Conservation (phyloP, 2,329 filamentous ascomycete species). For the Bipolaris bicolor region DNA sequence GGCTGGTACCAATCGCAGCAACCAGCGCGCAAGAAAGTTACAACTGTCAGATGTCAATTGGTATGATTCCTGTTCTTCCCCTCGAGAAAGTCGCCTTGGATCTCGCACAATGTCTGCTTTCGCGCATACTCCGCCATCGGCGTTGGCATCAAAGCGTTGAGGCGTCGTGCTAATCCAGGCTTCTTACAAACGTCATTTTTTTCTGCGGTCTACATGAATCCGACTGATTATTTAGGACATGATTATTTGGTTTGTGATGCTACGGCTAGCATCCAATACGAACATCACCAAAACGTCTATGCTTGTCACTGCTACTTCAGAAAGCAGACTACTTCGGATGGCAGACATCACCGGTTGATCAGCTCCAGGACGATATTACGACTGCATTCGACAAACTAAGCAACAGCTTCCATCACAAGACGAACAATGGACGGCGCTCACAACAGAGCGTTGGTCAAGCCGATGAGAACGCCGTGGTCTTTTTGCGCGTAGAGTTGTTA, state of each 20-base stretch:
- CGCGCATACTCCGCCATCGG: constrained; percentile 4
- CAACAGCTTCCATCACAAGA: not conserved
- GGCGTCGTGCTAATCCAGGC: constrained; percentile 10
- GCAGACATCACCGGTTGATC: constrained; percentile 8
- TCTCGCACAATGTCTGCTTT: constrained; percentile 12
- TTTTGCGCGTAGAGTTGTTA: not conserved
- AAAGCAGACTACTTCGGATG: constrained; percentile 8
- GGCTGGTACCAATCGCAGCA: constrained; percentile 68
- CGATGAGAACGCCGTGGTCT: constrained; percentile 2
- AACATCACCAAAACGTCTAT: constrained; percentile 12
- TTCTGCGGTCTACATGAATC: constrained; percentile 16
- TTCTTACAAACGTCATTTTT: constrained; percentile 12
- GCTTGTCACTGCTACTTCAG: constrained; percentile 7
- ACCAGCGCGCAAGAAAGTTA: constrained; percentile 85
- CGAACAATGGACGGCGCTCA: not conserved
- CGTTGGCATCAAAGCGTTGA: constrained; percentile 20
- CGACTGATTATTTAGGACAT: constrained; percentile 38
- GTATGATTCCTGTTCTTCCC: constrained; percentile 62
- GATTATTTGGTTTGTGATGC: constrained; percentile 30
- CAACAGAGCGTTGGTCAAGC: not conserved
- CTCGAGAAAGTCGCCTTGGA: constrained; percentile 20
- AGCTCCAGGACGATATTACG: not conserved
- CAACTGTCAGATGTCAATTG: constrained; percentile 98
- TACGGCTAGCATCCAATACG: constrained; percentile 32
- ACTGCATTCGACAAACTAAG: constrained; percentile 2